Evolutionary conservation across 306 rosid species (phyloP), one percentile per base, ranked within the genome.

Genomic region (Rosa lucieae): DNA sequence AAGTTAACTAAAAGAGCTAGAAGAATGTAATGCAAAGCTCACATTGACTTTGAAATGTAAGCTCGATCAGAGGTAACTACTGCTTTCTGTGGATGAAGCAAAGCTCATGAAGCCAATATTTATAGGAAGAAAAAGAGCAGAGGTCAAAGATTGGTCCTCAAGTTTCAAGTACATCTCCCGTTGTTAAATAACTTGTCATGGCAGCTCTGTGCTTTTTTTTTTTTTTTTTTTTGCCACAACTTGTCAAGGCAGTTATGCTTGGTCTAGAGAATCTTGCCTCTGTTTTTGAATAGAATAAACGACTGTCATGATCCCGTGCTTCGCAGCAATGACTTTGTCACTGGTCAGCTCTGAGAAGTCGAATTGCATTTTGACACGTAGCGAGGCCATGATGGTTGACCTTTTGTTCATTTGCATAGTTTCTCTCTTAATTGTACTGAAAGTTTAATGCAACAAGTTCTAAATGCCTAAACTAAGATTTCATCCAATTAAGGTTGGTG

Each of bases 171-270:
- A 5, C 51, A 40, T 68, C 51, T 17, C 29, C 35, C 44, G 44
- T 43, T 61, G 58, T 32, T 61, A 61, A 44, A 3, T 59, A 75
- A 75, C 78, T 61, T 75, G 43, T 46, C 26, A 32, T 75, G 55
- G 46, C 72, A 75, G 79, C 43, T 66, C 61, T 12, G 5, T 43
- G 7, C 1, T 12, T 48, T 48, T 48, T 48, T 55, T 55, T 20
- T 55, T 20, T 55, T 6, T 20, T 55, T 7, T 2, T 55, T 55
- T 4, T 8, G 61, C 23, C 21, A 46, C 5, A 23, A 70, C 74
- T 70, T 23, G 74, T 46, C 74, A 21, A 6, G 21, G 58, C 58
- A 47, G 70, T 63, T 63, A 29, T 32, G 20, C 69, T 13, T 32
- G 32, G 20, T 63, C 67, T 61, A 26, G 13, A 61, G 67, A 26